Evolutionary conservation across 2,329 filamentous ascomycete species (phyloP), one percentile per base, ranked within the genome.

Genomic region (Fusarium agapanthi): DNA sequence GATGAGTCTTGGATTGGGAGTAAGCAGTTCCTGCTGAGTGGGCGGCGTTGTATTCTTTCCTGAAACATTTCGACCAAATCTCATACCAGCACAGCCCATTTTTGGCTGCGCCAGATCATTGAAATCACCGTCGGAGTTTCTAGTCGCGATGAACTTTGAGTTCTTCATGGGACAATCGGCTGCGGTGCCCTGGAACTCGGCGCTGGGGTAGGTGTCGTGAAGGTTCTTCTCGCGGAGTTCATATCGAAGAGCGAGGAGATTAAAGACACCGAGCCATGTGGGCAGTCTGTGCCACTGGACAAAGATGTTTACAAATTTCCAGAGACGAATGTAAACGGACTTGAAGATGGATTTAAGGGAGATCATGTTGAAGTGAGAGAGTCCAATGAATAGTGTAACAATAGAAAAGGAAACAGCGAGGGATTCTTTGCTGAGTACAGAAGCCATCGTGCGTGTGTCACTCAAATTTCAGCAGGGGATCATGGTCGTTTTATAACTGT

Each of bases 201-300:
- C 56, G 22, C 50, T 34, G 4, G 68, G 63, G 30, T 60, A 71
- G 4, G 68, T 71, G n/a, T 71, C 68, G 11, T 71, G 14, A 11
- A 71, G 13, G 9, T 71, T 71, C 26, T 72, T 58, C 5, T 71
- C 63, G 1, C 63, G 68, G 12, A 71, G 68, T 13, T 71, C 68
- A 38, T 71, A 71, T 6, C 68, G 68, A 30, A 71, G 53, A 16
- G 68, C 68, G 10, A 71, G 68, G 1, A 71, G 56, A 12, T 71
- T 71, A 16, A 71, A 69, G 15, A 72, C 57, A 1, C 62, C 68
- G 1, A 72, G 40, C 68, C 68, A 71, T 1, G 68, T 67, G 3
- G 68, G 63, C 2, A 71, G 68, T 1, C 51, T 71, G 16, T 72
- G 68, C 68, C 68, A 71, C 11, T 68, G 26, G 16, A 71, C 24